A percentile compares a stretch with the other conserved stretches of the same genome.
These are phyloP conservation scores for Erodium maritimum DNA, from an alignment of 345 rosid species.

Conservation along the genomic window DNA sequence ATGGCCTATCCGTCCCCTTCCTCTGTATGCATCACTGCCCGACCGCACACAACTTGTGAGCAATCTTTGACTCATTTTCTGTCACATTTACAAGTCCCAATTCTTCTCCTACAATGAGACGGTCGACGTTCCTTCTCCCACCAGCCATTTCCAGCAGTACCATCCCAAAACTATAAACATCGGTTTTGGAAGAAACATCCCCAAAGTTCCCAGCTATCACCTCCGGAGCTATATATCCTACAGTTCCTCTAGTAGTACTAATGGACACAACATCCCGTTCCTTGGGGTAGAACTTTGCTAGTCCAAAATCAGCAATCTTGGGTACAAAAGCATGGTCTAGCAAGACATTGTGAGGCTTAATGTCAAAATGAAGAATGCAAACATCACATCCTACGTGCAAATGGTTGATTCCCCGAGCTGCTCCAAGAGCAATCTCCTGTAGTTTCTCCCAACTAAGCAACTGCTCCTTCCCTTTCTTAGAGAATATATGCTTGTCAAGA, in stretches of 20 bases:
- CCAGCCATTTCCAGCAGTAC: slow-evolving; percentile 12
- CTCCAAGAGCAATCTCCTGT: slow-evolving; percentile 10
- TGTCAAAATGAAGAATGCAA: slow-evolving; percentile 19
- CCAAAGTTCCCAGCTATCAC: not conserved
- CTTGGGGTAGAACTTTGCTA: slow-evolving; percentile 10
- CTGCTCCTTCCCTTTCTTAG: not conserved
- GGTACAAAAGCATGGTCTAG: slow-evolving; percentile 10
- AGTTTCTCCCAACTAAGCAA: not conserved
- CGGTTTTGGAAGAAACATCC: slow-evolving; percentile 11
- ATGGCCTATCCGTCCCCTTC: not conserved
- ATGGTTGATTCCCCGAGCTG: slow-evolving; percentile 12
- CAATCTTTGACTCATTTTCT: not conserved
- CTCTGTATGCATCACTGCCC: slow-evolving; percentile 8
- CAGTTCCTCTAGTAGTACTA: not conserved
- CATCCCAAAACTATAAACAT: slow-evolving; percentile 22
- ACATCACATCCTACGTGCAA: slow-evolving; percentile 17
- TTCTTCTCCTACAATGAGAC: not conserved
- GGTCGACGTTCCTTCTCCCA: slow-evolving; percentile 4
- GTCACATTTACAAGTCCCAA: not conserved
- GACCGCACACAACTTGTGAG: not conserved
- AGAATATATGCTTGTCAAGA: slow-evolving; percentile 13
- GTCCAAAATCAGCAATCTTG: slow-evolving; percentile 19
- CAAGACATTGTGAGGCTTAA: slow-evolving; percentile 21
- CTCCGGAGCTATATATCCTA: slow-evolving; percentile 7
- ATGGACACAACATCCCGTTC: not conserved